A percentile compares a stretch with the other conserved stretches of the same genome.
Conservation (phyloP, 1,284 basidiomycete genomes). For the Boletus hoseneyae region DNA sequence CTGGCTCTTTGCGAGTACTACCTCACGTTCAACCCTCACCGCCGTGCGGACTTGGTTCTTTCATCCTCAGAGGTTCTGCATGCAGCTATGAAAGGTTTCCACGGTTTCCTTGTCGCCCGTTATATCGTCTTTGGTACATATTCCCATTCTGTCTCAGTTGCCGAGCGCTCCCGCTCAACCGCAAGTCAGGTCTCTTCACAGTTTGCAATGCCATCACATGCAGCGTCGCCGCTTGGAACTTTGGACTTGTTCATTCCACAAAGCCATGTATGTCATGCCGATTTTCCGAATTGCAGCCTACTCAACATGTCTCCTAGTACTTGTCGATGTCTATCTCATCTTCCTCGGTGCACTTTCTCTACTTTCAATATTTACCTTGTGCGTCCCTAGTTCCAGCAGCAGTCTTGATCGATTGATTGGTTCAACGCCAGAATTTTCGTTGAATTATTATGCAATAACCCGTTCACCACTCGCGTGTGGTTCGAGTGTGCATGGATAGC, state of each 20-base stretch:
- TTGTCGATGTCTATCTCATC: conserved; percentile 59
- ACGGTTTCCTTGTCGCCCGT: conserved; percentile 39
- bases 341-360: conserved; percentile 60
- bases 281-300: background rate
- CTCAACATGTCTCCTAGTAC: conserved; percentile 32
- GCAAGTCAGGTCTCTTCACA: conserved; percentile 54
- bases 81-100: conserved; percentile 29
- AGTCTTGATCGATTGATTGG: conserved; percentile 2
- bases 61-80: conserved; percentile 19
- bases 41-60: conserved; percentile 31
- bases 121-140: conserved; percentile 54
- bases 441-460: conserved; percentile 52
- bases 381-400: conserved; percentile 24
- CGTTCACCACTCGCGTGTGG: conserved; percentile 61
- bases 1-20: conserved; percentile 29
- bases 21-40: conserved; percentile 8
- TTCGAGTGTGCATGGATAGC: conserved; percentile 65
- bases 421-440: conserved; percentile 53
- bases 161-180: conserved; percentile 11
- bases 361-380: conserved; percentile 59
- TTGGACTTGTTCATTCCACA: conserved; percentile 43
- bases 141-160: background rate
- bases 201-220: conserved; percentile 63
- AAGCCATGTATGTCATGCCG: conserved; percentile 35
- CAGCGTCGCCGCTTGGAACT: conserved; percentile 68